Evolutionary conservation across 2,329 filamentous ascomycete genomes (phyloP).

Genomic region (Lasiodiplodia hormozganensis): DNA sequence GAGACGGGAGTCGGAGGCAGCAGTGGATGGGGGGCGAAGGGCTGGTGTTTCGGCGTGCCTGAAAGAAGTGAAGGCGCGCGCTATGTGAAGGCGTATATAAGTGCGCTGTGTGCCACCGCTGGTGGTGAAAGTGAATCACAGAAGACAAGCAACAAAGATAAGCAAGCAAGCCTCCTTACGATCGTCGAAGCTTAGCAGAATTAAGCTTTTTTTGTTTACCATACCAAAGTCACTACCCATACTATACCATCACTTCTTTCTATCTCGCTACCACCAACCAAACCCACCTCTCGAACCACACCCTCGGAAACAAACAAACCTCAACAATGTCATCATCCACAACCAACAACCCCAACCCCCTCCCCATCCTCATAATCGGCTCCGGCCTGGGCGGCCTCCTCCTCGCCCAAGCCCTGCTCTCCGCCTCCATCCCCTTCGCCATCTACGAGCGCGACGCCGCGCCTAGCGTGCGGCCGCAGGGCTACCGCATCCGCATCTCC

Average conservation of each 20-base stretch:
- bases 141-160: neutral
- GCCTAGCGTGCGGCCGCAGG: conserved; percentile 65
- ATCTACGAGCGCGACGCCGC: conserved; percentile 53
- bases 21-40: neutral
- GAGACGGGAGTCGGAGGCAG: neutral
- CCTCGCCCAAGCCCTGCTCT: conserved; percentile 40
- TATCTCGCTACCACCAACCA: neutral
- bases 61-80: neutral
- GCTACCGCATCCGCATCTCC: conserved; percentile 61
- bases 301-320: neutral
- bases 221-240: neutral
- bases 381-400: conserved; percentile 43
- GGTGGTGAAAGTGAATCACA: neutral
- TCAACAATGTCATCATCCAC: neutral
- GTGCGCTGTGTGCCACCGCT: neutral
- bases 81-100: neutral
- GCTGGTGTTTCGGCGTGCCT: neutral
- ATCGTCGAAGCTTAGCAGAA: neutral
- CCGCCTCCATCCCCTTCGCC: conserved; percentile 42
- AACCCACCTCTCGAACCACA: neutral
- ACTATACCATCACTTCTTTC: neutral
- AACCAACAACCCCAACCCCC: neutral
- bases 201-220: neutral
- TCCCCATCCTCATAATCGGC: conserved; percentile 51
- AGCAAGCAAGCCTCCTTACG: neutral